Evolutionary conservation across 176 grass and related monocot genomes (phyloP), one percentile per base, ranked within the genome.

Genomic region (Carex littledalei): DNA sequence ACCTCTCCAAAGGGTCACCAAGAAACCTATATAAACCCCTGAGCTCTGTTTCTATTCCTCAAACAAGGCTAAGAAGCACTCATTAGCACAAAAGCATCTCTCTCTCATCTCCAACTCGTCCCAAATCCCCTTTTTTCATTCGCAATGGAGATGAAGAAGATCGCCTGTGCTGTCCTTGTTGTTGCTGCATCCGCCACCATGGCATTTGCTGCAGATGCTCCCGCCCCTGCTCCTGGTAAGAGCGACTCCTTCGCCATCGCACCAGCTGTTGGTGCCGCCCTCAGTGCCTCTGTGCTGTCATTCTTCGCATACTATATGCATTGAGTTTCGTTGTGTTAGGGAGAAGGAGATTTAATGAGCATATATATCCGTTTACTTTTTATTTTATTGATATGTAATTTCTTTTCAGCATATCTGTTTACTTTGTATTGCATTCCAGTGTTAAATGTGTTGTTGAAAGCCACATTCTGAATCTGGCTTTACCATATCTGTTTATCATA

Each of bases 61-160:
- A 83, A 80, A 68, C 81, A 83, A 67, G 45, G 63, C 22, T 69
- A 83, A 83, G 47, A 31, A 83, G 45, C 29, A 64, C 39, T 54
- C 7, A 68, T 41, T 60, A 35, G 35, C 41, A 67, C n/a, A 81
- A 45, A 52, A 52, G 61, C 63, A 67, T 68, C 63, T 83, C 50
- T 83, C 49, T 68, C 45, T 83, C 81, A 31, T 83, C 81, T 83
- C 22, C 81, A 67, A 53, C 24, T 34, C 13, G 10, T 63, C 3
- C 26, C 49, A 56, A 57, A 78, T 22, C 17, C 17, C 43, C 17
- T 53, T 83, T 43, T 21, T 1, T 55, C 62, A 55, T 62, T 65
- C 18, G 41, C 52, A 41, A 87, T 87, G 85, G 85, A 87, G 63
- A 87, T 87, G 85, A 87, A 87, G 85, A 87, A 87, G 85, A 82